phyloP scores from a whole-genome alignment of 148 eudicot species.

The Camellia lanceoleosa region DNA sequence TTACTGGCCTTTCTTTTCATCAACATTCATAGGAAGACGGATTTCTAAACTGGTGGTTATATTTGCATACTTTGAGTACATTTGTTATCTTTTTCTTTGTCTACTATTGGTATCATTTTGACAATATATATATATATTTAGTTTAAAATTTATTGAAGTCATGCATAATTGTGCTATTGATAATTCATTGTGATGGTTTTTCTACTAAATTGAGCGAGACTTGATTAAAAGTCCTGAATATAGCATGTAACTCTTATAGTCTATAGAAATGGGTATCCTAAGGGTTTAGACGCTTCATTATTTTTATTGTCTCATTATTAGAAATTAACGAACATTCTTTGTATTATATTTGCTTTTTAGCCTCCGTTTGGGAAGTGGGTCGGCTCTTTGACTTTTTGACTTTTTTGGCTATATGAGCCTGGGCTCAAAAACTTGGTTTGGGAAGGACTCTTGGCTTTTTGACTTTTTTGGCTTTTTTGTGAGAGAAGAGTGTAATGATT shows the following conservation, averaged over 20 bases:
- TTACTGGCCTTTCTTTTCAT: slow-evolving; percentile 70
- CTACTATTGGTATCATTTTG: no score
- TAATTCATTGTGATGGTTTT: not conserved
- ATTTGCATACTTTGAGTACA: slow-evolving; percentile 42
- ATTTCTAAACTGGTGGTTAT: slow-evolving; percentile 50
- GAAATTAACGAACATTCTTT: not conserved
- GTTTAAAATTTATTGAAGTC: not conserved
- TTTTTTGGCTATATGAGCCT: no score
- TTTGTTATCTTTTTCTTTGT: no score
- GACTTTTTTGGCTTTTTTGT: no score
- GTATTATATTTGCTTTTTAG: not conserved
- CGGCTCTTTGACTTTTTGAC: no score
- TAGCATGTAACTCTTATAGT: not conserved
- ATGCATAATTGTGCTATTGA: not conserved
- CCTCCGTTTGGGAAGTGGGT: no score
- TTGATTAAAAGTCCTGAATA: not conserved
- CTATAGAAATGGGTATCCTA: no score
- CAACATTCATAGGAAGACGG: slow-evolving; percentile 66
- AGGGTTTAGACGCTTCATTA: no score
- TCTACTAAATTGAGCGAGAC: not conserved
- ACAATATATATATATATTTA: not conserved
- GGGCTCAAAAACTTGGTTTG: no score
- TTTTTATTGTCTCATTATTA: no score
- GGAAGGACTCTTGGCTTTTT: no score
- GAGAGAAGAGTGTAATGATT: no score